Evolutionary conservation across 2,329 filamentous ascomycete species (phyloP).

Genomic region (Septoria petroselini): DNA sequence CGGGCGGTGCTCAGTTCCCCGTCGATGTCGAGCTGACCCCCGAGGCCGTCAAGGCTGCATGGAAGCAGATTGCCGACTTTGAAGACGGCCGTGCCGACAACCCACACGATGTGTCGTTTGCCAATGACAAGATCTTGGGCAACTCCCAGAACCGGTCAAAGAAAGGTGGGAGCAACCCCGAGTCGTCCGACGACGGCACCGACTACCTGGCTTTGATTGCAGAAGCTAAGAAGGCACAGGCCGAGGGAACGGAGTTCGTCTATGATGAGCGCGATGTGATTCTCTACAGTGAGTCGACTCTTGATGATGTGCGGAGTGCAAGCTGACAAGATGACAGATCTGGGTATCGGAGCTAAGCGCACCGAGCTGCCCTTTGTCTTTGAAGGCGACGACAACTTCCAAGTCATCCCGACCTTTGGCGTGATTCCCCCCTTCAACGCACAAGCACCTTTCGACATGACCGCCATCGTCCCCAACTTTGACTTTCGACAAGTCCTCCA

Average conservation of each 20-base stretch:
- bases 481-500: slow-evolving; percentile 98
- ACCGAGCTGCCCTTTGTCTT: slow-evolving; percentile 84
- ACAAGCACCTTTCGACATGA: slow-evolving; percentile 72
- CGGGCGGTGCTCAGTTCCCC: slow-evolving; percentile 86
- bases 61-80: slow-evolving; percentile 79
- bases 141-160: slow-evolving; percentile 86
- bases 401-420: slow-evolving; percentile 90
- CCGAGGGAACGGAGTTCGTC: slow-evolving; percentile 70
- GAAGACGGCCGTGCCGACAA: slow-evolving; percentile 84
- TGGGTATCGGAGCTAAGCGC: slow-evolving; percentile 88
- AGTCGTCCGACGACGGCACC: slow-evolving; percentile 27
- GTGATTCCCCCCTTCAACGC: slow-evolving; percentile 93
- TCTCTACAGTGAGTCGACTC: slow-evolving; percentile 65
- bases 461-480: slow-evolving; percentile 90
- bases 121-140: slow-evolving; percentile 73
- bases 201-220: slow-evolving; percentile 71
- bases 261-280: slow-evolving; percentile 86
- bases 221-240: slow-evolving; percentile 67
- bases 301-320: too few species aligned
- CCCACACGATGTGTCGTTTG: slow-evolving; percentile 74
- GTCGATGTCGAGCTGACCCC: slow-evolving; percentile 78
- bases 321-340: slow-evolving; percentile 49
- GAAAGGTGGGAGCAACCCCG: slow-evolving; percentile 39
- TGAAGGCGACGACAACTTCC: slow-evolving; percentile 88
- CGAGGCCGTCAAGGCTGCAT: slow-evolving; percentile 74